phyloP scores from a whole-genome alignment of 208 protist genomes.

The Kentomonas sorsogonicus region DNA sequence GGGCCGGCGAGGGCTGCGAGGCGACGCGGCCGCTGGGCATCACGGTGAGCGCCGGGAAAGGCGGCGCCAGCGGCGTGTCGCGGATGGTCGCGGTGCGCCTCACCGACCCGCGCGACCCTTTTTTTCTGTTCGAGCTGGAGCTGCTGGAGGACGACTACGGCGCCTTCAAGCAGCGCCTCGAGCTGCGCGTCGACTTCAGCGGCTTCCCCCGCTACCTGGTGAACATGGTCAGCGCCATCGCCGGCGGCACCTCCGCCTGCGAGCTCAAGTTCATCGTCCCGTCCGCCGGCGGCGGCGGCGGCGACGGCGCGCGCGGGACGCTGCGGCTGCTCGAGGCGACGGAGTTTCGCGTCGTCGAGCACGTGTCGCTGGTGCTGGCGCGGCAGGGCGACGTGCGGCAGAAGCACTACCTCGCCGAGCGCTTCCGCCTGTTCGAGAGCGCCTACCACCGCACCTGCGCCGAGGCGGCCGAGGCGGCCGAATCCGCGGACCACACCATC shows the following conservation, averaged over 20 bases:
- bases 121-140: constrained; percentile 80
- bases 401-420: constrained; percentile 80
- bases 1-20: constrained; percentile 35
- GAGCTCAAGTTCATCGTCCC: constrained; percentile 39
- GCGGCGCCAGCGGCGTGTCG: constrained; percentile 27
- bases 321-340: constrained; percentile 73
- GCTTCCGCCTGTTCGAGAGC: constrained; percentile 67
- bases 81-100: constrained; percentile 52
- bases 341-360: constrained; percentile 74
- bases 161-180: constrained; percentile 63
- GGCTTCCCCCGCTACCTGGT: constrained; percentile 79
- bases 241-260: constrained; percentile 32
- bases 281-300: neutral
- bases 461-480: neutral
- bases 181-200: constrained; percentile 79
- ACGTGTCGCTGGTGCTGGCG: constrained; percentile 67
- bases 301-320: constrained; percentile 26
- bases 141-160: constrained; percentile 84
- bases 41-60: constrained; percentile 19
- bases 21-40: constrained; percentile 26
- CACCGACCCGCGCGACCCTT: constrained; percentile 74
- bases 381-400: constrained; percentile 77
- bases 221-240: constrained; percentile 52
- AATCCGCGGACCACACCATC: neutral
- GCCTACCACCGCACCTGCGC: constrained; percentile 7